Base-by-base conservation (phyloP, 2,329 filamentous ascomycete species). In the Ceratocystis variospora region DNA sequence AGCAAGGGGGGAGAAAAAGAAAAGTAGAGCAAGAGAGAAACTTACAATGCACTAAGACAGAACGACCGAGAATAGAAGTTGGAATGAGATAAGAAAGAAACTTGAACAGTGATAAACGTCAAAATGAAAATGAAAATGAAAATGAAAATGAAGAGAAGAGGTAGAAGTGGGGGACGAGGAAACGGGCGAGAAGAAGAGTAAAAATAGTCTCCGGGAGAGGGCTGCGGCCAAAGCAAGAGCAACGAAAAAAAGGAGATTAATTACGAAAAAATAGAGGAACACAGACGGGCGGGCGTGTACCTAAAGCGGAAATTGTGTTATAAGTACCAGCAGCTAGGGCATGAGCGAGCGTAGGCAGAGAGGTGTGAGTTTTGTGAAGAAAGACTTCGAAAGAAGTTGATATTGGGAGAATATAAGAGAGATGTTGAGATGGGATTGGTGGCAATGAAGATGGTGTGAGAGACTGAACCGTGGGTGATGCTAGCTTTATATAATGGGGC, bases 121-220 rank as follows among this genome's bases (percentile, higher is more conserved):
- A 59, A 63, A 63, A 37, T 57, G 41, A 64, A 25, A 25, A 25
- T 25, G 22, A 25, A 61, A 45, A 37, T 25, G 22, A 25, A 61
- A 45, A 37, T 28, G 46, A 66, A 61, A 57, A 62, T 31, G 33
- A 66, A 63, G 37, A 64, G 61, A 62, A 41, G 53, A 57, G 41
- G 62, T 59, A 53, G 61, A 45, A 65, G 62, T 37, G 19, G 46
- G 17, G 33, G 45, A 22, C 8, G n/a, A 41, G 59, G 62, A 41
- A 44, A 31, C 61, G 62, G 53, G 62, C 45, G 37, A 64, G 59
- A 55, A 19, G 59, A 50, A 44, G 64, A 41, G 44, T 44, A 64
- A 63, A 68, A 62, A 64, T 59, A 68, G 61, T 28, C 62, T 33
- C 33, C 28, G 19, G 10, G 25, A 15, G 8, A 57, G 3, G 7